Conservation (phyloP, 768 basidiomycete species). For the Hemileccinum rubropunctum region DNA sequence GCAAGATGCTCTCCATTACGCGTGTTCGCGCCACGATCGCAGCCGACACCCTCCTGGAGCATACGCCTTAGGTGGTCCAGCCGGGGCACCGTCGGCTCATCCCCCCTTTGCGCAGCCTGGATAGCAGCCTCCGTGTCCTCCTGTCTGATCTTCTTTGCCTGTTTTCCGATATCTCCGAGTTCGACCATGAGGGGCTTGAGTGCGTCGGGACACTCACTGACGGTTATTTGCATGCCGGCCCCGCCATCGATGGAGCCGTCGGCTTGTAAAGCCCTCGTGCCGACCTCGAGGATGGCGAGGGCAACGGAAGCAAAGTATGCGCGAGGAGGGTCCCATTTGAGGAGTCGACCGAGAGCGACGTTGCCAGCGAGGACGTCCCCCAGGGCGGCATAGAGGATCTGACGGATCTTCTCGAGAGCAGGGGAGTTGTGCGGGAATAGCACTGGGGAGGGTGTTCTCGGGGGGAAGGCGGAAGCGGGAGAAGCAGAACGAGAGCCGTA, state of each 20-base stretch:
- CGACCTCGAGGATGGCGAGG: constrained; percentile 68
- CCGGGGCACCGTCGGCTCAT: constrained; percentile 38
- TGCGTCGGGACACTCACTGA: constrained; percentile 57
- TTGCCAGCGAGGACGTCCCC: constrained; percentile 63
- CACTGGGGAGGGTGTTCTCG: constrained; percentile 49
- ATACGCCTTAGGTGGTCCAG: constrained; percentile 60
- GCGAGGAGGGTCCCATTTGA: constrained; percentile 61
- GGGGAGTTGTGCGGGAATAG: constrained; percentile 37
- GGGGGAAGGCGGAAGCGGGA: constrained; percentile 30
- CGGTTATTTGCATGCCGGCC: constrained; percentile 52
- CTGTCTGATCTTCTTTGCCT: constrained; percentile 47
- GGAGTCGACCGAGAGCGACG: constrained; percentile 51
- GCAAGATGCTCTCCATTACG: constrained; percentile 24
- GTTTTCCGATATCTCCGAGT: constrained; percentile 51
- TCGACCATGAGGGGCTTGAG: constrained; percentile 72
- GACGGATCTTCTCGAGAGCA: constrained; percentile 76
- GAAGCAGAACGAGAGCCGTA: constrained; percentile 8
- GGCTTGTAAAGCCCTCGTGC: constrained; percentile 44
- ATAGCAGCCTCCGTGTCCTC: constrained; percentile 58
- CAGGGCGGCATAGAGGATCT: constrained; percentile 81
- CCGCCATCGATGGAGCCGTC: constrained; percentile 50
- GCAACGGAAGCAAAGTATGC: constrained; percentile 81
- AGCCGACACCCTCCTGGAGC: constrained; percentile 58
- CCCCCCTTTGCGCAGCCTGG: constrained; percentile 30
- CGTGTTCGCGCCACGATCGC: constrained; percentile 13